Conservation (phyloP, 2,329 filamentous ascomycete genomes). For the Verticillium albo-atrum region DNA sequence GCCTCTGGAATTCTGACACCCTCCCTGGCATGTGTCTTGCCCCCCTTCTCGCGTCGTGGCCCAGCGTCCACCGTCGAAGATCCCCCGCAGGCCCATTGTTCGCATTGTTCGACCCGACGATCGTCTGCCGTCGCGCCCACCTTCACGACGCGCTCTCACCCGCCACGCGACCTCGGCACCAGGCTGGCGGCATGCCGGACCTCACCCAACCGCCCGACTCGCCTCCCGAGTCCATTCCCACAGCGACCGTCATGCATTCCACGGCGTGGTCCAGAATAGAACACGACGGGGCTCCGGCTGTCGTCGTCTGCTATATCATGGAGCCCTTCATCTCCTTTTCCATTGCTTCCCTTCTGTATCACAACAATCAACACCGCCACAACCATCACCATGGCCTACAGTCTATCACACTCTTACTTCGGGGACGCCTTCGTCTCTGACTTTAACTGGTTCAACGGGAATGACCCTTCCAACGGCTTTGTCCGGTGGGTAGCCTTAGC, state of each 20-base stretch:
- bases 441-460: slow-evolving; percentile 45
- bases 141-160: neutral
- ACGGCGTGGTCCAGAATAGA: neutral
- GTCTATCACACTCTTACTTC: slow-evolving; percentile 36
- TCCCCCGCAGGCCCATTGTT: neutral
- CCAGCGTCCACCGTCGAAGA: neutral
- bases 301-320: neutral
- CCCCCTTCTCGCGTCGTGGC: neutral
- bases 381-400: slow-evolving; percentile 24
- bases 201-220: neutral
- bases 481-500: slow-evolving; percentile 1
- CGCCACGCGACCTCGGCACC: neutral
- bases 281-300: neutral
- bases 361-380: neutral
- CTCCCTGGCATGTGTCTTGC: neutral
- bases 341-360: neutral
- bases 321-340: neutral
- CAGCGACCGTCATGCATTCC: neutral
- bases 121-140: neutral
- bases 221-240: neutral
- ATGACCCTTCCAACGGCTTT: slow-evolving; percentile 59
- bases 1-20: neutral
- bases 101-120: neutral
- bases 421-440: slow-evolving; percentile 38
- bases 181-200: neutral